A percentile compares a stretch with the other conserved stretches of the same genome.
Conservation (phyloP, 139 green algal genomes). For the Medakamo hakoo region DNA sequence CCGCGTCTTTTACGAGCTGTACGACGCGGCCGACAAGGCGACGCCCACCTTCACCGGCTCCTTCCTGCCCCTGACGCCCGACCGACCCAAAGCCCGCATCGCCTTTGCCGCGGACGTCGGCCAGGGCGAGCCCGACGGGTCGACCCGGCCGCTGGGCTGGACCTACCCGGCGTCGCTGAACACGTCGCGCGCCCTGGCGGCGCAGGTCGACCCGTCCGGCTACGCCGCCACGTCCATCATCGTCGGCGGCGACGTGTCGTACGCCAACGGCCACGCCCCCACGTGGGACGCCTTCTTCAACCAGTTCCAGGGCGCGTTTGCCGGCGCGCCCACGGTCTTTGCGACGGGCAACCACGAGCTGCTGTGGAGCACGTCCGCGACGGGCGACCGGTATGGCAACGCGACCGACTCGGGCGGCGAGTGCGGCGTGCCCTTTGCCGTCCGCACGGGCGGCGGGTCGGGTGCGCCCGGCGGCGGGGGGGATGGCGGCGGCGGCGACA, state of each 20-base stretch:
- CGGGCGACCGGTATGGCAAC: conserved; percentile 4
- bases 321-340: conserved; percentile 45
- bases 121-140: neutral
- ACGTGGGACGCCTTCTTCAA: conserved; percentile 56
- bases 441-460: conserved; percentile 2
- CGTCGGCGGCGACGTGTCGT: conserved; percentile 47
- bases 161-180: neutral
- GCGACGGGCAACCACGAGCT: conserved; percentile 66
- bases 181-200: neutral
- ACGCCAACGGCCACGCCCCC: conserved; percentile 31
- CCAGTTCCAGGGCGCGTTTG: conserved; percentile 32
- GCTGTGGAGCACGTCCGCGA: conserved; percentile 27
- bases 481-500: too few species aligned
- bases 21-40: neutral
- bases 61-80: neutral
- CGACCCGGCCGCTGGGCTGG: neutral
- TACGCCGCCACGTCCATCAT: conserved; percentile 9
- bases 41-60: neutral
- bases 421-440: conserved; percentile 45
- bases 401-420: conserved; percentile 40
- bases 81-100: neutral
- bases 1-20: neutral
- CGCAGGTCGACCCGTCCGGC: neutral
- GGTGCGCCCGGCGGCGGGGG: too few species aligned
- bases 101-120: neutral